Conservation (phyloP, 2,329 filamentous ascomycete species). For the Penicillium decumbens region DNA sequence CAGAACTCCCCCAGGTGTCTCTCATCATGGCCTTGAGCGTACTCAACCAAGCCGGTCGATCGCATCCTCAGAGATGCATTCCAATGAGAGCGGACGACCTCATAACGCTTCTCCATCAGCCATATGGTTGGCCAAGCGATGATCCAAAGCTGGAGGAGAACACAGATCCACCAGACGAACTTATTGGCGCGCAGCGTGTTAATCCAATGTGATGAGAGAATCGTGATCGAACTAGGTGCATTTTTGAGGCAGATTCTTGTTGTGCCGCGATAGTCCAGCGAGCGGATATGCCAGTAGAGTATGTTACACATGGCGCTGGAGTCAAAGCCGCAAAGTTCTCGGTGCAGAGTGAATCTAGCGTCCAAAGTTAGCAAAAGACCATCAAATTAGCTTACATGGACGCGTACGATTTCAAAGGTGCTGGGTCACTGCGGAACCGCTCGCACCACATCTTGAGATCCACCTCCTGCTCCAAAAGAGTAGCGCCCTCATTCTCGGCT, state of each 20-base stretch:
- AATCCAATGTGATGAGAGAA: constrained; percentile 40
- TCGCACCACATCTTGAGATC: constrained; percentile 30
- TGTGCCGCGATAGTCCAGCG: constrained; percentile 35
- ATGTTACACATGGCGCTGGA: constrained; percentile 22
- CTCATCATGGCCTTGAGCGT: constrained; percentile 27
- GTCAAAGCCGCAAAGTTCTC: constrained; percentile 31
- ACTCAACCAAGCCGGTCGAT: constrained; percentile 9
- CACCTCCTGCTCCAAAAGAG: background rate
- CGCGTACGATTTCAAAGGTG: constrained; percentile 36
- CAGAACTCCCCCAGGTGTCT: constrained; percentile 29
- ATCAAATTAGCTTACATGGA: background rate
- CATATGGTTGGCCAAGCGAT: constrained; percentile 39
- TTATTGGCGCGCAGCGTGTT: constrained; percentile 35
- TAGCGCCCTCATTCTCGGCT: background rate
- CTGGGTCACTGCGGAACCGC: constrained; percentile 35
- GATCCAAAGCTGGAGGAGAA: constrained; percentile 40
- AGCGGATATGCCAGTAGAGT: constrained; percentile 35
- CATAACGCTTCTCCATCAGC: constrained; percentile 36
- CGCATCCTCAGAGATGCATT: constrained; percentile 19
- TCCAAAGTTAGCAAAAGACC: background rate
- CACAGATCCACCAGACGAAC: constrained; percentile 32
- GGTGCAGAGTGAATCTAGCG: constrained; percentile 29
- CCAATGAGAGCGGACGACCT: constrained; percentile 31
- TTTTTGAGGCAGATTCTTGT: constrained; percentile 23
- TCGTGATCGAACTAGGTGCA: constrained; percentile 29